A percentile compares a stretch with the other conserved stretches of the same genome.
These are phyloP conservation scores for Porcisia hertigi DNA, from an alignment of 208 protist species.

Conservation along the genomic window DNA sequence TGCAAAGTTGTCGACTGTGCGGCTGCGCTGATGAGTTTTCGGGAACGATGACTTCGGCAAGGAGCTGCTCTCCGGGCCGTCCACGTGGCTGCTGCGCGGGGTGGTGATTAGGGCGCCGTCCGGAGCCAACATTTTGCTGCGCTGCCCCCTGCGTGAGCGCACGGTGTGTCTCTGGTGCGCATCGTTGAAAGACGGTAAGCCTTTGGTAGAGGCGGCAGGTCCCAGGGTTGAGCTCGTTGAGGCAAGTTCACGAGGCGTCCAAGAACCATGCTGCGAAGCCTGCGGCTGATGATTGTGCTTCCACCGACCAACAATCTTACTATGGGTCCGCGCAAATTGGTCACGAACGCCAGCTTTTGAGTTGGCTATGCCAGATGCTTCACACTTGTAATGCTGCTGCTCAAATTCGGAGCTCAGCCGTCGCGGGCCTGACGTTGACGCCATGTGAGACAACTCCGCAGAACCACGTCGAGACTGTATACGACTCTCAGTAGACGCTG, in stretches of 20 bases:
- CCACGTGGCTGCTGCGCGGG: neutral
- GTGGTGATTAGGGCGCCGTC: slow-evolving; percentile 5
- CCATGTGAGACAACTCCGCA: neutral
- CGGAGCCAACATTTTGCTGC: slow-evolving; percentile 24
- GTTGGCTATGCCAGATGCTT: no score
- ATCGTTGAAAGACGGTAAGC: neutral
- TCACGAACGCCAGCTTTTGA: neutral
- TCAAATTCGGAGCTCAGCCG: neutral
- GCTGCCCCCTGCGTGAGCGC: slow-evolving; percentile 12
- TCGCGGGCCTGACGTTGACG: neutral
- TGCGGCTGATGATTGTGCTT: slow-evolving; percentile 11
- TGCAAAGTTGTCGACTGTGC: slow-evolving; percentile 18
- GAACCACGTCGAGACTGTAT: neutral
- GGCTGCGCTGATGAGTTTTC: slow-evolving; percentile 5
- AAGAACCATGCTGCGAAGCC: neutral
- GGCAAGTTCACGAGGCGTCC: neutral
- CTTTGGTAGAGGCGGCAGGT: neutral
- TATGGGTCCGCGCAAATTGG: neutral
- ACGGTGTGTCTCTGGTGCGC: neutral
- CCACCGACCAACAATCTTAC: slow-evolving; percentile 12
- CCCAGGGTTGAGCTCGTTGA: neutral
- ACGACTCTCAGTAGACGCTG: neutral
- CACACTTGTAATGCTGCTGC: neutral
- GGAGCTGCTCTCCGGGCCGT: neutral
- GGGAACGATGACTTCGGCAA: neutral